Percentiles rank a stretch among this genome's conserved stretches.
phyloP scores from a whole-genome alignment of 2,329 filamentous ascomycete species.

The Taxawa tesnikishii region DNA sequence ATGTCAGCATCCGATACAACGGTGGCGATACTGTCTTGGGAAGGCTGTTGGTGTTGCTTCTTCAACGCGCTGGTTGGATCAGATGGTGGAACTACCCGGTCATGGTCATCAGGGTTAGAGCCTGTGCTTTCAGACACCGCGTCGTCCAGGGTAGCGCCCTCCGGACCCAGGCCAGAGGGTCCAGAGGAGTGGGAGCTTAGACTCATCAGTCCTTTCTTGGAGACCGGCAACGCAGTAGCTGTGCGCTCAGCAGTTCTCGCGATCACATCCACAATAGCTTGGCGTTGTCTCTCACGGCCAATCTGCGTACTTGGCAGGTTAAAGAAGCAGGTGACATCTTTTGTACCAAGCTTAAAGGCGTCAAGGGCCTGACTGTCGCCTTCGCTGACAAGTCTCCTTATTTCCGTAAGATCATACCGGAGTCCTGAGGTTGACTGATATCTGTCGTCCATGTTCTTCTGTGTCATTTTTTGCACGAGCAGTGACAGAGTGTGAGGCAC shows the following conservation, averaged over 20 bases:
- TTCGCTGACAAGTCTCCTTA: constrained; percentile 62
- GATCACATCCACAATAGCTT: constrained; percentile 60
- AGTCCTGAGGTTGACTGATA: constrained; percentile 85
- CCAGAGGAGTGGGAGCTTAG: constrained; percentile 33
- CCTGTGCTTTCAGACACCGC: constrained; percentile 30
- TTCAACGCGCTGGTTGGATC: constrained; percentile 4
- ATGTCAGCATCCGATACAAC: background rate
- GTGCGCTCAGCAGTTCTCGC: constrained; percentile 63
- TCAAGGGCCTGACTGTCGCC: constrained; percentile 61
- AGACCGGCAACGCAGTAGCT: constrained; percentile 15
- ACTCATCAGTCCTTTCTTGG: constrained; percentile 30
- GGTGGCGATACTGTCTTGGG: constrained; percentile 12
- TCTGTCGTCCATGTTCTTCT: constrained; percentile 74
- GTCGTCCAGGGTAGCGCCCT: constrained; percentile 24
- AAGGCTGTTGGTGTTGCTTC: constrained; percentile 10
- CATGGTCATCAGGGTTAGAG: constrained; percentile 4
- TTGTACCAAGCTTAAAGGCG: constrained; percentile 65
- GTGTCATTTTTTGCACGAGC: constrained; percentile 85
- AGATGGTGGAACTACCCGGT: constrained; percentile 2
- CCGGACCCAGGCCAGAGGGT: constrained; percentile 17
- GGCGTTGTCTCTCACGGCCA: constrained; percentile 61
- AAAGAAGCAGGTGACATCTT: constrained; percentile 86
- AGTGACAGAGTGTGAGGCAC: constrained; percentile 70
- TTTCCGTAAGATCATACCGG: constrained; percentile 63
- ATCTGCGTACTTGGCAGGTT: constrained; percentile 73